Evolutionary conservation across 164 flowering plant genomes (phyloP).

Genomic region (Aristolochia fimbriata): DNA sequence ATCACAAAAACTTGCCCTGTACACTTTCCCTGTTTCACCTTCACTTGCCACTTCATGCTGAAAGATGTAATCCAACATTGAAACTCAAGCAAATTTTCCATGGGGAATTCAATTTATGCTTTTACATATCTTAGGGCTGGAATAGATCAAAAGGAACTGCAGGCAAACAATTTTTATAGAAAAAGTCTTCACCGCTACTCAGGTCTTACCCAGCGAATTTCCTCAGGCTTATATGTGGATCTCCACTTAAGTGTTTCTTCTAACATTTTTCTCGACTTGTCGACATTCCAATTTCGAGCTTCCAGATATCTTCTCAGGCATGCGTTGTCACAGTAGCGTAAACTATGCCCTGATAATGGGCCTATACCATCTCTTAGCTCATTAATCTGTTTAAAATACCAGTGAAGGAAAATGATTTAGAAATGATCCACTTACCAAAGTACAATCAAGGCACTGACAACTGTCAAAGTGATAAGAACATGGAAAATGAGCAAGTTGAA

Average conservation of each 20-base stretch:
- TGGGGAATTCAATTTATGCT: too few species aligned
- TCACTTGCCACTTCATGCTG: conserved; percentile 80
- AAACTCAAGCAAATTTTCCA: too few species aligned
- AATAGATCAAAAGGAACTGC: too few species aligned
- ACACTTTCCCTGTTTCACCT: conserved; percentile 87
- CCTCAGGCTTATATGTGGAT: conserved; percentile 79
- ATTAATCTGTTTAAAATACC: conserved; percentile 32
- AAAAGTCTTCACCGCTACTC: not conserved
- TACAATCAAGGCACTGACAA: not conserved
- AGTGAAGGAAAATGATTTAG: not conserved
- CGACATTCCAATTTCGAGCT: conserved; percentile 88
- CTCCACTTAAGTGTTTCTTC: conserved; percentile 89
- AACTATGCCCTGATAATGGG: conserved; percentile 51
- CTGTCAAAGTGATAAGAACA: not conserved
- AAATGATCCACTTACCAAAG: not conserved
- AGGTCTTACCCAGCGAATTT: conserved; percentile 79
- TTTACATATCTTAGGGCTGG: too few species aligned
- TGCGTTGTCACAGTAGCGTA: conserved; percentile 59
- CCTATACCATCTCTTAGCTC: conserved; percentile 77
- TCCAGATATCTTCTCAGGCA: conserved; percentile 81
- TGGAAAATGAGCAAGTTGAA: too few species aligned
- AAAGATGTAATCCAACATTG: not conserved
- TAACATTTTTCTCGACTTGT: conserved; percentile 86
- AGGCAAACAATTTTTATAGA: too few species aligned
- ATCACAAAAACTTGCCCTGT: conserved; percentile 74